Conservation (phyloP, 1,284 basidiomycete genomes). For the Austroboletus rostrupii region DNA sequence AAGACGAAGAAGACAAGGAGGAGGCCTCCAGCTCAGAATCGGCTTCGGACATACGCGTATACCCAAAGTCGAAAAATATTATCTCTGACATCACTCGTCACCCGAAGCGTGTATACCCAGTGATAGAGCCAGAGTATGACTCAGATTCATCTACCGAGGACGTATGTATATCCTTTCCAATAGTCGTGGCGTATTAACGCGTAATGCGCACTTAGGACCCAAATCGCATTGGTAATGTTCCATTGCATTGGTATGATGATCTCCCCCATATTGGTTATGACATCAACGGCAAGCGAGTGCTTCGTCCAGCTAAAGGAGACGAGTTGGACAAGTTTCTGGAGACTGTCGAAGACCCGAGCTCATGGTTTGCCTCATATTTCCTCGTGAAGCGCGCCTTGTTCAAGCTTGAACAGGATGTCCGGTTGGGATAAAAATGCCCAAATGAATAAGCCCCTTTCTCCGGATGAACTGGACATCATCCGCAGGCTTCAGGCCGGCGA, state of each 20-base stretch:
- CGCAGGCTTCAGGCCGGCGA: constrained; percentile 85
- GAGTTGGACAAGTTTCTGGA: constrained; percentile 96
- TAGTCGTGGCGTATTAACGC: constrained; percentile 7
- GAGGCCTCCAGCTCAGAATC: constrained; percentile 28
- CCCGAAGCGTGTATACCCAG: constrained; percentile 86
- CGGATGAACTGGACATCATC: constrained; percentile 95
- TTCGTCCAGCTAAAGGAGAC: constrained; percentile 93
- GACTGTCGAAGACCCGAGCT: constrained; percentile 87
- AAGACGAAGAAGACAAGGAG: constrained; percentile 29
- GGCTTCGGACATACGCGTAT: constrained; percentile 39
- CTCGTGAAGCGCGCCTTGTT: constrained; percentile 5
- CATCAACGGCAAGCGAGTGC: constrained; percentile 90
- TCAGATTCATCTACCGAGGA: constrained; percentile 97
- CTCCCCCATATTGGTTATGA: constrained; percentile 99
- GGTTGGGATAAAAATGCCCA: constrained; percentile 91
- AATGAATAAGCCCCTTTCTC: constrained; percentile 81
- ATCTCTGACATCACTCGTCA: constrained; percentile 84
- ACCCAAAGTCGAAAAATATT: constrained; percentile 66
- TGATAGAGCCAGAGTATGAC: constrained; percentile 95
- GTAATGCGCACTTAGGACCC: constrained; percentile 56
- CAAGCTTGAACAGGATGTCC: constrained; percentile 64
- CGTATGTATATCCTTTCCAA: constrained; percentile 45
- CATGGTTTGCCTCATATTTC: constrained; percentile 60
- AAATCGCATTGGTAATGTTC: constrained; percentile 93
- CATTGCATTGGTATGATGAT: constrained; percentile 99